Base-by-base conservation (phyloP, 2,329 filamentous ascomycete species). In the Dactylonectria estremocensis region DNA sequence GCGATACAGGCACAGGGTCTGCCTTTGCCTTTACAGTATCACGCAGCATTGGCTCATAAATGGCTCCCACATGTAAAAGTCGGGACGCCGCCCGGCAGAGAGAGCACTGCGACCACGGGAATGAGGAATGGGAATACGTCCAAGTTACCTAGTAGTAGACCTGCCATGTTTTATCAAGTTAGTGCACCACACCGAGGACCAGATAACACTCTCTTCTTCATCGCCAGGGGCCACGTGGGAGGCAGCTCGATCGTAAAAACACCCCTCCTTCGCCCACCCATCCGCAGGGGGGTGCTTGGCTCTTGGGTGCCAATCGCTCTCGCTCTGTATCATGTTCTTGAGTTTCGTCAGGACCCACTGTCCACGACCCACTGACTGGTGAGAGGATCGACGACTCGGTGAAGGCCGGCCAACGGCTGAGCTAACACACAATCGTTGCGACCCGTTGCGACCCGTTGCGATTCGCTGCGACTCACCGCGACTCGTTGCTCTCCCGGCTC, bases 281-380 rank as follows among this genome's bases (percentile, higher is more conserved):
- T 63, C 49, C 53, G 46, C 63, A 50, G 56, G 10, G 24, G 24
- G 24, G 24, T 28, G 24, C 24, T 46, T 22, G 18, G 18, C 9
- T 28, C 20, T 28, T 18, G 18, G 43, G 64, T 73, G 52, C 69
- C 62, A 74, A 72, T 73, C n/a, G 61, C 18, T 57, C 37, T 59
- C 43, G 35, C 50, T 56, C 57, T 31, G 50, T 59, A 60, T 62
- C 64, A 67, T 74, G 43, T 59, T 59, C 55, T 66, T 45, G 56
- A 55, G 65, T 61, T 67, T 59, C 58, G 57, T 69, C 54, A 61
- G 50, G 69, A 59, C 53, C 70, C 72, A 63, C 58, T 45, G 50
- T 60, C 57, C 58, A 59, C 55, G 20, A 54, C 50, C 53, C 56
- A 57, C n/a, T n/a, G n/a, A 54, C 31, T 22, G 40, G 31, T n/a